Base-by-base conservation (phyloP, 495 filamentous ascomycete genomes). In the Oidiodendron maius region DNA sequence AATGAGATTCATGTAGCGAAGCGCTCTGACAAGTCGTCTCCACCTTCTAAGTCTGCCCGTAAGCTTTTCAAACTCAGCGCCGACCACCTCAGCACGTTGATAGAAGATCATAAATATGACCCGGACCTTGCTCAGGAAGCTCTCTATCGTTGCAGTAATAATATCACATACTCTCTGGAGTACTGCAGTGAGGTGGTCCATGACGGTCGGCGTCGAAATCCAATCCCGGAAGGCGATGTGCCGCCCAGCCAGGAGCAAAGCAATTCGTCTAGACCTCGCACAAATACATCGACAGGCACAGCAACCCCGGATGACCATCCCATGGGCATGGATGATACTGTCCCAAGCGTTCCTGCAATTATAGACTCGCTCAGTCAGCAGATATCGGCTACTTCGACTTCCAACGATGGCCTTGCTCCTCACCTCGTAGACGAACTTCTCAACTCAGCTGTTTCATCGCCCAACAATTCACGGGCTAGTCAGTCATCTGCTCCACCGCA, bases 81-180 rank as follows among this genome's bases (percentile, higher is more conserved):
- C 11, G 75, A 79, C 5, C 65, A 70, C 6, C 48, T 72, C 2
- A 61, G 57, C 32, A 52, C 61, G 20, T 52, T 84, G 24, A 61
- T 59, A 30, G n/a, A n/a, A n/a, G 71, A 68, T 15, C 61, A 72
- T 39, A 75, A 76, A 0, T 81, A 66, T 49, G 71, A 77, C 24
- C 59, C 69, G 22, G 75, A 78, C 8, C 67, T 95, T 22, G 82
- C 75, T 12, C 72, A 71, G n/a, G 90, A 96, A 64, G 88, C 87
- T 15, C 65, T 91, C 3, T 95, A 86, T 58, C 80, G 91, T 20
- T 90, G 90, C 61, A 82, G 85, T 48, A 87, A 89, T 49, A 73
- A 75, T 22, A 55, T 64, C 10, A 59, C 61, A 5, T 61, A 71
- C 8, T 84, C 89, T 9, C 62, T 70, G 30, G 86, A 91, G 53